A percentile compares a stretch with the other conserved stretches of the same genome.
Conservation (phyloP, 345 rosid species). For the Orychophragmus violaceus region DNA sequence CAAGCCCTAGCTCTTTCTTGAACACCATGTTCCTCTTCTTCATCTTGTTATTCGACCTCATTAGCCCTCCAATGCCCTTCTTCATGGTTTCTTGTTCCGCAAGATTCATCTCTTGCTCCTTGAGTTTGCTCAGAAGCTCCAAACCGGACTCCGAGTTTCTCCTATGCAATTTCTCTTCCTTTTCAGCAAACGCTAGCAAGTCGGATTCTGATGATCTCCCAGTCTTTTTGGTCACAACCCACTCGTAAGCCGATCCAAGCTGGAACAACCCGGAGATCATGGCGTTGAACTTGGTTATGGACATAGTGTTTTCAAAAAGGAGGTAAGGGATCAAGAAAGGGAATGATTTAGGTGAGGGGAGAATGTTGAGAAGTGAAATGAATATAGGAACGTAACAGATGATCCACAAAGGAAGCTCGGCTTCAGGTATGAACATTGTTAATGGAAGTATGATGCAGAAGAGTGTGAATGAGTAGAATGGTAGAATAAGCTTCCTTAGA, state of each 20-base stretch:
- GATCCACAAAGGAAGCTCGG: constrained; percentile 82
- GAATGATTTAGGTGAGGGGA: constrained; percentile 74
- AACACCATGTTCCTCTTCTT: constrained; percentile 60
- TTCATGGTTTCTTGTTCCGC: constrained; percentile 11
- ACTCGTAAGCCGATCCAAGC: constrained; percentile 84
- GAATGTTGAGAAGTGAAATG: constrained; percentile 79
- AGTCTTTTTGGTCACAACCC: constrained; percentile 87
- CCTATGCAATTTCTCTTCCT: constrained; percentile 66
- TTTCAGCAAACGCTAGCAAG: constrained; percentile 61
- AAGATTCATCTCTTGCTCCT: constrained; percentile 39
- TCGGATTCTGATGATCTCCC: constrained; percentile 87
- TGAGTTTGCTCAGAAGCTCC: constrained; percentile 53
- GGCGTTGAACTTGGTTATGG: constrained; percentile 90
- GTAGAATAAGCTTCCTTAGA: constrained; percentile 77
- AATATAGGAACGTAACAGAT: constrained; percentile 74
- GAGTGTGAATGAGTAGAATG: constrained; percentile 88
- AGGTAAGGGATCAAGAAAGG: constrained; percentile 91
- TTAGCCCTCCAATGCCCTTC: constrained; percentile 15
- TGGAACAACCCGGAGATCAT: constrained; percentile 88
- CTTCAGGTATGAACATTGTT: constrained; percentile 89
- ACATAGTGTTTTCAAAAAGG: constrained; percentile 32
- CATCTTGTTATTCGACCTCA: constrained; percentile 13
- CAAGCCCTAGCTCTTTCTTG: constrained; percentile 77
- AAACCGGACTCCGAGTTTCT: constrained; percentile 71
- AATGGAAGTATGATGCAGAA: constrained; percentile 86